Evolutionary conservation across 192 early-diverging fungal genomes (phyloP).

Genomic region (Dispira simplex): DNA sequence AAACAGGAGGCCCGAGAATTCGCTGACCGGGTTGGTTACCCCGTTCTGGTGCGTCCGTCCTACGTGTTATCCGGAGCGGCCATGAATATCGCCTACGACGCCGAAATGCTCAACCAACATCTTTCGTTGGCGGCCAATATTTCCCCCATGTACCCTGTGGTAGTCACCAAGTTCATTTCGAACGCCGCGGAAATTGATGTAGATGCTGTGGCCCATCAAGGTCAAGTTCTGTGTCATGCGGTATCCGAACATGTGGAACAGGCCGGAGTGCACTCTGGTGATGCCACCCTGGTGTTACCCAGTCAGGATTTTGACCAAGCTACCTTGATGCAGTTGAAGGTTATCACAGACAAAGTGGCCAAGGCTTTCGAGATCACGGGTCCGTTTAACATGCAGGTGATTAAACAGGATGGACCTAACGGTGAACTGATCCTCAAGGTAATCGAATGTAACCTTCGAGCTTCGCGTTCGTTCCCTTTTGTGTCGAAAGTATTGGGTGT

Average conservation of each 20-base stretch:
- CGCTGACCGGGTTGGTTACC: slow-evolving; percentile 73
- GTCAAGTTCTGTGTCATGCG: slow-evolving; percentile 70
- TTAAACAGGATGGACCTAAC: slow-evolving; percentile 34
- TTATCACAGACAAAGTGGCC: slow-evolving; percentile 75
- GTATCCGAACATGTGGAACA: slow-evolving; percentile 95
- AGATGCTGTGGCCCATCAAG: slow-evolving; percentile 79
- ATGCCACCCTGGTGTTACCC: slow-evolving; percentile 86
- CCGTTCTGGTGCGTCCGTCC: slow-evolving; percentile 88
- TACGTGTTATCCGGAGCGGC: slow-evolving; percentile 97
- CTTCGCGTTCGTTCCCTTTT: slow-evolving; percentile 95
- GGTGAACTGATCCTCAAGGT: slow-evolving; percentile 57
- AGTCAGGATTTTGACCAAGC: slow-evolving; percentile 34
- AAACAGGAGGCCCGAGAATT: slow-evolving; percentile 73
- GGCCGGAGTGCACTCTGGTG: slow-evolving; percentile 95
- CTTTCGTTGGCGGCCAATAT: slow-evolving; percentile 72
- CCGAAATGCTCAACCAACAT: slow-evolving; percentile 47
- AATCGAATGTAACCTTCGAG: slow-evolving; percentile 97
- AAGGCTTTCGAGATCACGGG: slow-evolving; percentile 89
- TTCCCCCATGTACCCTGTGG: slow-evolving; percentile 89
- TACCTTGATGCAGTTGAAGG: slow-evolving; percentile 46
- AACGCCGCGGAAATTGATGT: slow-evolving; percentile 92
- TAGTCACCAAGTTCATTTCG: slow-evolving; percentile 92
- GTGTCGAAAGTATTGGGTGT: slow-evolving; percentile 86
- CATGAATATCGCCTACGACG: slow-evolving; percentile 90
- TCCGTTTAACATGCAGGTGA: slow-evolving; percentile 98